Conservation (phyloP, 2,329 filamentous ascomycete species). For the Dothiorella sarmentorum region DNA sequence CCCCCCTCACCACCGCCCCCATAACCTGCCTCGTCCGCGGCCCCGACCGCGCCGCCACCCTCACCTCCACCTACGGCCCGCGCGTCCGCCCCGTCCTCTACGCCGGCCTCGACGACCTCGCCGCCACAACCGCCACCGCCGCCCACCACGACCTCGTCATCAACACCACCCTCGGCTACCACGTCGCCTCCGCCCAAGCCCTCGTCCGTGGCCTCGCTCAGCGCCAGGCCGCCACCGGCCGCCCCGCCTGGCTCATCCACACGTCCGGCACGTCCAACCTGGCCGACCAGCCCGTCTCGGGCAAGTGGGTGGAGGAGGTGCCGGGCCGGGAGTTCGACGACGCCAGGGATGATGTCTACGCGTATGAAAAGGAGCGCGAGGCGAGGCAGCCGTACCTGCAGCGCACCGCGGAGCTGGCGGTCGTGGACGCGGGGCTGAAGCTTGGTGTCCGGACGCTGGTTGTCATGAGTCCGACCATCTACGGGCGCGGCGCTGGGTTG, state of each 20-base stretch:
- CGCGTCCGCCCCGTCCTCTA: neutral
- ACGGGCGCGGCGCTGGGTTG: slow-evolving; percentile 22
- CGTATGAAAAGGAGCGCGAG: too few relatives aligned
- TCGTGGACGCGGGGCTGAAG: neutral
- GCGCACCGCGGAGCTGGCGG: slow-evolving; percentile 20
- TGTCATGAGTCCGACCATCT: slow-evolving; percentile 19
- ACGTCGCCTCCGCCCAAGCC: neutral
- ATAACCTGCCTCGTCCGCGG: neutral
- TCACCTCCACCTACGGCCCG: neutral
- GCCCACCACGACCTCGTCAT: slow-evolving; percentile 23
- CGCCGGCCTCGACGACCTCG: slow-evolving; percentile 18
- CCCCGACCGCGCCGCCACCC: neutral
- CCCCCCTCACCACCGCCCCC: neutral
- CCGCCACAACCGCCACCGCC: slow-evolving; percentile 20
- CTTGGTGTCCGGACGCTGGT: neutral
- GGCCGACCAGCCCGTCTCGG: slow-evolving; percentile 19
- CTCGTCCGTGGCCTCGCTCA: slow-evolving; percentile 22
- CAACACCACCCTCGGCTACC: slow-evolving; percentile 22
- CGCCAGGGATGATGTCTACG: slow-evolving; percentile 19
- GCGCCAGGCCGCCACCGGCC: slow-evolving; percentile 1
- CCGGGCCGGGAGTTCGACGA: slow-evolving; percentile 24
- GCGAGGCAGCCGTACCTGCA: too few relatives aligned
- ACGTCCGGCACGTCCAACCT: slow-evolving; percentile 24
- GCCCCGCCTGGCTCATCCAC: slow-evolving; percentile 21
- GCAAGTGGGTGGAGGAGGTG: neutral